These are phyloP conservation scores for Phanerodontia chrysosporium DNA, from an alignment of 768 basidiomycete genomes.

Conservation along the genomic window DNA sequence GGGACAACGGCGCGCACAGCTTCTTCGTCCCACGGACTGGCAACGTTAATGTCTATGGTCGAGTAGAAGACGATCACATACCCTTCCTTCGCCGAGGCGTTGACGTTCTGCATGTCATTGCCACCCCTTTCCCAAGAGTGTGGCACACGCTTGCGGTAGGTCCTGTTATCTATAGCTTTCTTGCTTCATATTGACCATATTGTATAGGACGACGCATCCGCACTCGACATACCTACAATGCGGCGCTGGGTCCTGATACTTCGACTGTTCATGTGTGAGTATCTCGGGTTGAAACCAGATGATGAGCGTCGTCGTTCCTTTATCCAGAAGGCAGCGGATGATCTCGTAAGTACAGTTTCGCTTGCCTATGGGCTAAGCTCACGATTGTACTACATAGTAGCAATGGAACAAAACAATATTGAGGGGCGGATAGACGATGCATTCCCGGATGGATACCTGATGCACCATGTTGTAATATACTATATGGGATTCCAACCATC, in stretches of 20 bases:
- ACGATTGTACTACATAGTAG: constrained; percentile 4
- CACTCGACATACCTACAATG: constrained; percentile 81
- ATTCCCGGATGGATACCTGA: not conserved
- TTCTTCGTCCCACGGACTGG: constrained; percentile 60
- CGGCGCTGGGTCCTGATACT: constrained; percentile 87
- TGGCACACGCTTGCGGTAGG: constrained; percentile 81
- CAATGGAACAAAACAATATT: not conserved
- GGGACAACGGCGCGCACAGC: constrained; percentile 45
- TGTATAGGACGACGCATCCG: constrained; percentile 86
- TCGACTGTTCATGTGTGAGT: constrained; percentile 86
- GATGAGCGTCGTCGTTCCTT: not conserved
- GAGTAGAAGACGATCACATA: constrained; percentile 89
- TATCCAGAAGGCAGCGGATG: constrained; percentile 7
- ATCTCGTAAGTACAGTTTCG: constrained; percentile 21
- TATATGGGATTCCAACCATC: too few species aligned
- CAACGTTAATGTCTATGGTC: constrained; percentile 35
- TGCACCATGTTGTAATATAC: not conserved
- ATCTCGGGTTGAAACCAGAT: constrained; percentile 65
- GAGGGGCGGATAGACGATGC: not conserved
- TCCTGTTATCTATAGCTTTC: constrained; percentile 2
- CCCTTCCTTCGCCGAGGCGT: constrained; percentile 86
- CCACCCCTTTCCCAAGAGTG: constrained; percentile 83
- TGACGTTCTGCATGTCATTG: constrained; percentile 83
- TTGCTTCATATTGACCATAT: too few species aligned
- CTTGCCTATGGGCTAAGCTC: not conserved